These are phyloP conservation scores for Gracilariopsis chorda DNA, from an alignment of 23 red algal species.

Conservation along the genomic window DNA sequence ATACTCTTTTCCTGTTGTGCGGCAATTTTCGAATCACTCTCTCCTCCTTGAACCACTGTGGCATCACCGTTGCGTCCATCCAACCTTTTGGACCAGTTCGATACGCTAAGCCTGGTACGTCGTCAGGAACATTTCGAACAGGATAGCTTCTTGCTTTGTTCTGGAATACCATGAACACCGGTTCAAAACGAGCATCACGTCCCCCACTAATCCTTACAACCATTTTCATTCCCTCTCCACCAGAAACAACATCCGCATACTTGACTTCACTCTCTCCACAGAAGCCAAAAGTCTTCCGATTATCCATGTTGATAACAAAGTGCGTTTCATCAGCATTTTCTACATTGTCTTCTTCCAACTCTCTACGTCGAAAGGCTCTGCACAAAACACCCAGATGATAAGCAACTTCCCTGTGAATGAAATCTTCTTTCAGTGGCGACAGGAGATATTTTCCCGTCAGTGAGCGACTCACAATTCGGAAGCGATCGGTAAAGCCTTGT, in stretches of 20 bases:
- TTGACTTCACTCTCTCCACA: background rate
- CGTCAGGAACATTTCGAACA: background rate
- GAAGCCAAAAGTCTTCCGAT: slow-evolving; percentile 16
- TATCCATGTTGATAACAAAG: slow-evolving; percentile 35
- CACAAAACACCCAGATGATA: background rate
- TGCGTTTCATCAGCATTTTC: slow-evolving; percentile 45
- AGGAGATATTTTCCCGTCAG: background rate
- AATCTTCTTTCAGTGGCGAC: background rate
- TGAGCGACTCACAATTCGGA: slow-evolving; percentile 13
- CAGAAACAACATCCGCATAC: slow-evolving; percentile 36
- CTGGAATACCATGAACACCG: slow-evolving; percentile 31
- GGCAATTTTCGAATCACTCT: background rate
- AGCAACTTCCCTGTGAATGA: slow-evolving; percentile 21
- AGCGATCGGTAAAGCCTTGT: slow-evolving; percentile 11
- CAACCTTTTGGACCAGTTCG: slow-evolving; percentile 15
- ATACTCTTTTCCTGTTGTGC: background rate
- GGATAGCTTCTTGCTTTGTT: slow-evolving; percentile 15
- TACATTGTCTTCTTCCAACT: slow-evolving; percentile 19
- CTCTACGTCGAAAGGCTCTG: background rate
- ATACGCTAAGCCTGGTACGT: background rate
- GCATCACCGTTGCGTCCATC: background rate
- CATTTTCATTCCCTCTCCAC: slow-evolving; percentile 38
- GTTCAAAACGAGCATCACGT: background rate
- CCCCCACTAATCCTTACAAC: slow-evolving; percentile 20
- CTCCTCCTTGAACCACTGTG: too few relatives aligned